phyloP scores from a whole-genome alignment of 2,329 filamentous ascomycete genomes.

The Sphaceloma murrayae region DNA sequence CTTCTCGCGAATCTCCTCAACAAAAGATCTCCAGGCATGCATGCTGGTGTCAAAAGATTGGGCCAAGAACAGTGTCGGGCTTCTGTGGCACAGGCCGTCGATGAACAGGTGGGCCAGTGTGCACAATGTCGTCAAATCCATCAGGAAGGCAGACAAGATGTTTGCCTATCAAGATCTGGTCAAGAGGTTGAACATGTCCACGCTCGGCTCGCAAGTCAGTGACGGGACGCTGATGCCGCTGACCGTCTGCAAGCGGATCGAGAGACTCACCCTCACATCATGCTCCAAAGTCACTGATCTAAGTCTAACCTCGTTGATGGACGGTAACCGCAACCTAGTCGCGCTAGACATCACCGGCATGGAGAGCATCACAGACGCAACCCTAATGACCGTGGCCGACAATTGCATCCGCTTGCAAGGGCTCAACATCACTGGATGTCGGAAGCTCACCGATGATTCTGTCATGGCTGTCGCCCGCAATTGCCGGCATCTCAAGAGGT shows the following conservation, averaged over 20 bases:
- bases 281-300: slow-evolving; percentile 77
- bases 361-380: slow-evolving; percentile 68
- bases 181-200: slow-evolving; percentile 81
- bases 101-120: slow-evolving; percentile 83
- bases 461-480: slow-evolving; percentile 69
- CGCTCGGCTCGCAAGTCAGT: slow-evolving; percentile 64
- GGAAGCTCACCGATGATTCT: slow-evolving; percentile 75
- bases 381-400: slow-evolving; percentile 65
- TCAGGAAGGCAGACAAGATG: slow-evolving; percentile 62
- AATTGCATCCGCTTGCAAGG: slow-evolving; percentile 83
- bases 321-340: slow-evolving; percentile 69
- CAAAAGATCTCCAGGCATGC: slow-evolving; percentile 67
- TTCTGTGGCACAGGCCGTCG: slow-evolving; percentile 88
- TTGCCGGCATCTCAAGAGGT: slow-evolving; percentile 77
- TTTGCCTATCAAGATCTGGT: slow-evolving; percentile 87
- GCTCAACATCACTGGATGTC: slow-evolving; percentile 82
- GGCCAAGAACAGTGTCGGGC: slow-evolving; percentile 83
- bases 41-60: slow-evolving; percentile 93
- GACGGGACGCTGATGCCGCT: slow-evolving; percentile 83
- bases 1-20: slow-evolving; percentile 70
- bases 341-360: slow-evolving; percentile 84
- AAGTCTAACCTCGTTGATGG: slow-evolving; percentile 69
- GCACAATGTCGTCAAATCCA: slow-evolving; percentile 67
- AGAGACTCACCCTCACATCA: slow-evolving; percentile 84
- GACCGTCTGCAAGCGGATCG: slow-evolving; percentile 75